Evolutionary conservation across 805 yeast genomes (phyloP), one percentile per base, ranked within the genome.

Genomic region (Wickerhamiella slavikovae): DNA sequence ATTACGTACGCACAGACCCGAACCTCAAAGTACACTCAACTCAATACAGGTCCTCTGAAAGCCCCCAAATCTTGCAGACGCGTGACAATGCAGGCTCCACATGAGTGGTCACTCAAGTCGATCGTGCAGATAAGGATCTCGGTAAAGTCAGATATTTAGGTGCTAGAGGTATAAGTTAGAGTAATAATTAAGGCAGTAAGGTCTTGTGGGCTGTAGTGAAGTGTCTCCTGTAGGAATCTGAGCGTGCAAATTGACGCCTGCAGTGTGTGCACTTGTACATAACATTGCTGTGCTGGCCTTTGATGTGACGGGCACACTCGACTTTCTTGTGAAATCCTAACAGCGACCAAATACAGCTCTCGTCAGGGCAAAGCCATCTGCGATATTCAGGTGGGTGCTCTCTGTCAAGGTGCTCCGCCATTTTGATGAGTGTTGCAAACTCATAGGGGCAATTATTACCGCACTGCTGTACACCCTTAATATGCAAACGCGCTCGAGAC

Each of bases 351-450:
- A 22, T 19, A 20, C 43, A 39, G 13, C n/a, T 17, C 4, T 3
- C 7, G 5, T 19, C 22, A 7, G 38, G 35, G 20, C 43, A 39
- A 12, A 17, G 20, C 22, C 24, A 28, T 9, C 25, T 32, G 4
- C 43, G 32, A 5, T 13, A 24, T 10, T 4, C 5, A 10, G 14
- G 13, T 2, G 6, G 25, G 29, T 38, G 43, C 4, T 23, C 17
- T 8, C 8, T 15, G 20, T 38, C 39, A 6, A 37, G 15, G 20
- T 39, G 43, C 11, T 10, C 14, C 3, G 35, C 37, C 7, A 37
- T 14, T 4, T 25, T 29, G 8, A 14, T 7, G n/a, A 24, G 17
- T 7, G 15, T 15, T 10, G 10, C 17, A 7, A 15, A 24, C 17
- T 15, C 7, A 5, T 5, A 7, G 17, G 16, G 9, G n/a, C 26